A percentile compares a stretch with the other conserved stretches of the same genome.
These are phyloP conservation scores for Monilinia aucupariae DNA, from an alignment of 2,329 filamentous ascomycete species.

Conservation along the genomic window DNA sequence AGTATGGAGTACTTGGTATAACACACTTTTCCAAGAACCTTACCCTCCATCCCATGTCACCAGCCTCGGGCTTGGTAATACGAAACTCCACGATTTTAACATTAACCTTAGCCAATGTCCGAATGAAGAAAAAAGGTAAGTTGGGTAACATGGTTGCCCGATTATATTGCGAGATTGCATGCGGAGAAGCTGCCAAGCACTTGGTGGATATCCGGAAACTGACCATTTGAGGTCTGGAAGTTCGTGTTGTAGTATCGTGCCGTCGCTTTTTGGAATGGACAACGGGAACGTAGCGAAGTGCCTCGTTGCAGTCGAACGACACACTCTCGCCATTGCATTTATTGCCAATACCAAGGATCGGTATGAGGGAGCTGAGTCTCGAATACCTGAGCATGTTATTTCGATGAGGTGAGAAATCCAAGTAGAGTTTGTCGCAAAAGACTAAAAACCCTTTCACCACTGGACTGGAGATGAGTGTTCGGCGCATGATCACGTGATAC, in stretches of 20 bases:
- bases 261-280: not conserved
- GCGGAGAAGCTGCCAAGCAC: not conserved
- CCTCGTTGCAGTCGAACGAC: not conserved
- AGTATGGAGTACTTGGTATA: too few relatives aligned
- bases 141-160: not conserved
- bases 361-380: not conserved
- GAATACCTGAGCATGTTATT: not conserved
- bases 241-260: not conserved
- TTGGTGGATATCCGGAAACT: not conserved
- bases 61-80: not conserved
- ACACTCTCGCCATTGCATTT: not conserved
- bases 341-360: slow-evolving; percentile 6
- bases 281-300: too few relatives aligned
- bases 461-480: too few relatives aligned
- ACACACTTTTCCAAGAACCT: too few relatives aligned
- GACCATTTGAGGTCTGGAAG: not conserved
- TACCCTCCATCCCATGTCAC: not conserved
- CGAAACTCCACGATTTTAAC: not conserved
- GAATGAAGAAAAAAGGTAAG: too few relatives aligned
- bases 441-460: too few relatives aligned
- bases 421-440: not conserved
- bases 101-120: too few relatives aligned
- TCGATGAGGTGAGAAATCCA: not conserved
- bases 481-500: too few relatives aligned
- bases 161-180: slow-evolving; percentile 4